phyloP scores from a whole-genome alignment of 106 monocot species.

The Dendrobium catenatum region DNA sequence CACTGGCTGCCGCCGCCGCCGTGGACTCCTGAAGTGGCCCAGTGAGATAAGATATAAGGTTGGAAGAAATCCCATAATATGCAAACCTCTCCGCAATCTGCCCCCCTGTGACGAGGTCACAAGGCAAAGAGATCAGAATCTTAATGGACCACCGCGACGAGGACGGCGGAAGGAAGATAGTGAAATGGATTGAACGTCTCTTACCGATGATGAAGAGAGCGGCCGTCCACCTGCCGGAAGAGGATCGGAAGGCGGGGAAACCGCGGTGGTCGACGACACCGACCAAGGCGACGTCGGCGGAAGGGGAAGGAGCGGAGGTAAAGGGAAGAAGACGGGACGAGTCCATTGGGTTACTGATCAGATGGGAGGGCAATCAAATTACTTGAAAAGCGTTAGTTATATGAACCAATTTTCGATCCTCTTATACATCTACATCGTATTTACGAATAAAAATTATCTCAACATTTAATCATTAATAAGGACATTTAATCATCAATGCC shows the following conservation, averaged over 20 bases:
- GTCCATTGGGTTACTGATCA: background rate
- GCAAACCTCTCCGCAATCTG: constrained; percentile 52
- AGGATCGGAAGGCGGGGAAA: constrained; percentile 13
- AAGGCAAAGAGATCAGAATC: background rate
- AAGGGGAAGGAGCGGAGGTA: background rate
- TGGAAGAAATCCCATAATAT: constrained; percentile 37
- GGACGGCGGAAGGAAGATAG: background rate
- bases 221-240: constrained; percentile 31
- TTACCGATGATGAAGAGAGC: constrained; percentile 41
- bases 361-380: too few relatives aligned
- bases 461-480: too few relatives aligned
- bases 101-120: constrained; percentile 19
- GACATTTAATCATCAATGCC: too few relatives aligned
- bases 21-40: constrained; percentile 43
- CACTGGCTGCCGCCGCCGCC: constrained; percentile 31
- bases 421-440: too few relatives aligned
- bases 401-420: too few relatives aligned
- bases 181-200: background rate
- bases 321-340: background rate
- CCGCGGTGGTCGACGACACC: constrained; percentile 23
- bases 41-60: constrained; percentile 52
- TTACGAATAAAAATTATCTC: too few relatives aligned
- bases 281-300: background rate
- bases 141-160: too few relatives aligned
- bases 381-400: too few relatives aligned